Evolutionary conservation across 169 alveolate genomes (phyloP).

Genomic region (Miamiensis avidus): DNA sequence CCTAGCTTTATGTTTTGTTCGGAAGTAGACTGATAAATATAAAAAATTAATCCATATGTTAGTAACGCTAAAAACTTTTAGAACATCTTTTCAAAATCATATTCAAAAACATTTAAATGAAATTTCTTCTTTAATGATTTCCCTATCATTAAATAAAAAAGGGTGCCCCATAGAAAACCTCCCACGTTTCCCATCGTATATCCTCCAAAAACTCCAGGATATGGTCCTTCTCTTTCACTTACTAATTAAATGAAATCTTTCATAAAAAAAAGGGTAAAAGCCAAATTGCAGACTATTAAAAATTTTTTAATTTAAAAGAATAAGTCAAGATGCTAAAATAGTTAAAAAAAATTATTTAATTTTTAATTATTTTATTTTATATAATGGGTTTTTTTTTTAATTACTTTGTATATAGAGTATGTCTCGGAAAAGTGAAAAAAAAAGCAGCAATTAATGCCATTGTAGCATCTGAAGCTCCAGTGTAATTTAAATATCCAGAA

Average conservation of each 20-base stretch:
- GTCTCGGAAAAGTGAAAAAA: neutral
- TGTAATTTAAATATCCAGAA: neutral
- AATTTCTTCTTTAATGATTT: neutral
- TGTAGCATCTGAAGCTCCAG: neutral
- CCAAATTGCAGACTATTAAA: neutral
- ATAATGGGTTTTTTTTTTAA: too few species aligned
- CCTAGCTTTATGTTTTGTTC: neutral
- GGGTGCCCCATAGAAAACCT: neutral
- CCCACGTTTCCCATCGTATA: neutral
- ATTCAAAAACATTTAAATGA: too few species aligned
- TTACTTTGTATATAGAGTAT: neutral
- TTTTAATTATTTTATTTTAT: too few species aligned
- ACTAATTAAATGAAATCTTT: neutral
- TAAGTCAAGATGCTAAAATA: neutral
- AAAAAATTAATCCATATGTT: neutral
- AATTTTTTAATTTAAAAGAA: neutral
- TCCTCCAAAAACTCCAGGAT: neutral
- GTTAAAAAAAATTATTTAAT: too few species aligned
- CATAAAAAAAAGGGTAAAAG: neutral
- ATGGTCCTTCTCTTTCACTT: neutral
- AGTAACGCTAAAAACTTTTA: neutral
- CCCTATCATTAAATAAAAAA: neutral
- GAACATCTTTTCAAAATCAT: neutral
- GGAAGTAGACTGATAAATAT: neutral
- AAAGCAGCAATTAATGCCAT: neutral